A percentile compares a stretch with the other conserved stretches of the same genome.
Evolutionary conservation across 2,329 filamentous ascomycete genomes (phyloP).

Genomic region (Penicillium sp.): DNA sequence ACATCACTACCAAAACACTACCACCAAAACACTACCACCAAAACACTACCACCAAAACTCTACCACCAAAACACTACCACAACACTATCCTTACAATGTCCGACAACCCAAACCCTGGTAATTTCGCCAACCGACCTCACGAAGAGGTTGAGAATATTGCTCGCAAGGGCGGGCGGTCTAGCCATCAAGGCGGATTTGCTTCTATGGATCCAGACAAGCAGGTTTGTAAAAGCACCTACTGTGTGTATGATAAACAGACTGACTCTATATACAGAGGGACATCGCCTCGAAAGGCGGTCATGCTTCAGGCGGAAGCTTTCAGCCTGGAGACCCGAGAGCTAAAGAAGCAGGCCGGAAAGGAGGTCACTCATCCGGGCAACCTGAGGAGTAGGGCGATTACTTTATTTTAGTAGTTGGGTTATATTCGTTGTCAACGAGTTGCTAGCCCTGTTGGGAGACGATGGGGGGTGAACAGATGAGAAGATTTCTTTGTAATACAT

Average conservation of each 20-base stretch:
- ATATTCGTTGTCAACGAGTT: no score
- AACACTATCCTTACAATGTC: conserved; percentile 1
- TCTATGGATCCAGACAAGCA: conserved; percentile 27
- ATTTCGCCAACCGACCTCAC: conserved; percentile 37
- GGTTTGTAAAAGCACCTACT: conserved; percentile 10
- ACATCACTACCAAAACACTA: no score
- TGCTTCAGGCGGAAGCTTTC: conserved; percentile 47
- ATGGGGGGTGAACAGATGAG: no score
- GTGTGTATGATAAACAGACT: no score
- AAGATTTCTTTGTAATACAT: no score
- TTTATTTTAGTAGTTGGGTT: no score
- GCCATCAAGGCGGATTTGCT: conserved; percentile 24
- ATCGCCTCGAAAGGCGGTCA: conserved; percentile 51
- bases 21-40: no score
- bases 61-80: no score
- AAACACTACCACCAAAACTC: no score
- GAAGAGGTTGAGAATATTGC: conserved; percentile 41
- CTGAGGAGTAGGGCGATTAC: no score
- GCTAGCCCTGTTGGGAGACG: no score
- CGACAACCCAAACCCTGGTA: conserved; percentile 30
- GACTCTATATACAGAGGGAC: conserved; percentile 16
- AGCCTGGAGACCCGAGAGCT: conserved; percentile 46
- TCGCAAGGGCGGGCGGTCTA: conserved; percentile 28
- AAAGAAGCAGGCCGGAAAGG: conserved; percentile 50
- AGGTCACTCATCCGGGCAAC: not conserved